Conservation (phyloP, 78 protist genomes). For the Dictyostelium discoideum region DNA sequence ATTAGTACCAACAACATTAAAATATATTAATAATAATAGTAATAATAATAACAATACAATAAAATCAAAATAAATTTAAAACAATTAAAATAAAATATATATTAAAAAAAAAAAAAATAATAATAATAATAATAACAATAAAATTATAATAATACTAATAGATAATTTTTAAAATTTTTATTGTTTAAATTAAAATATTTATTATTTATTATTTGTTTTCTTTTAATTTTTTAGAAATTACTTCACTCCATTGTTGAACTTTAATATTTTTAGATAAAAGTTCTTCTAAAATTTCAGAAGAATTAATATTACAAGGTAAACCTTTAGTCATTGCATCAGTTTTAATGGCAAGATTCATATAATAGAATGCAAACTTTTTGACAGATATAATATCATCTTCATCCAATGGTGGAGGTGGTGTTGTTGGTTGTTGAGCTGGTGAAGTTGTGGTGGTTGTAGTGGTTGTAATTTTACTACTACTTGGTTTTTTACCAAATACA, state of each 20-base stretch:
- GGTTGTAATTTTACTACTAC: neutral
- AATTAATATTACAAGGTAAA: constrained; percentile 35
- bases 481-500: constrained; percentile 48
- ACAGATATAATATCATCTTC: constrained; percentile 67
- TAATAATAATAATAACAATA: neutral
- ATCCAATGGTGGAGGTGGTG: constrained; percentile 45
- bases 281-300: constrained; percentile 50
- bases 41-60: neutral
- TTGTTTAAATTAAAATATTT: neutral
- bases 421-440: neutral
- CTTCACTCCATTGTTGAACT: constrained; percentile 37
- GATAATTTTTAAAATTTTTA: too few species aligned
- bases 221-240: constrained; percentile 21
- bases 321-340: constrained; percentile 54
- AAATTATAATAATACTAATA: neutral
- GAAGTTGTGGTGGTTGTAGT: neutral
- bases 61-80: constrained; percentile 1
- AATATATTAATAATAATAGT: neutral
- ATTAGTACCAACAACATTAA: constrained; percentile 36
- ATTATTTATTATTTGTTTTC: constrained; percentile 8
- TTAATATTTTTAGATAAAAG: constrained; percentile 5
- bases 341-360: constrained; percentile 48
- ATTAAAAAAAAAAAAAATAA: too few species aligned
- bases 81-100: too few species aligned
- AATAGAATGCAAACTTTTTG: constrained; percentile 64